Evolutionary conservation across 2,329 filamentous ascomycete genomes (phyloP).

Genomic region (Alternaria sp.): DNA sequence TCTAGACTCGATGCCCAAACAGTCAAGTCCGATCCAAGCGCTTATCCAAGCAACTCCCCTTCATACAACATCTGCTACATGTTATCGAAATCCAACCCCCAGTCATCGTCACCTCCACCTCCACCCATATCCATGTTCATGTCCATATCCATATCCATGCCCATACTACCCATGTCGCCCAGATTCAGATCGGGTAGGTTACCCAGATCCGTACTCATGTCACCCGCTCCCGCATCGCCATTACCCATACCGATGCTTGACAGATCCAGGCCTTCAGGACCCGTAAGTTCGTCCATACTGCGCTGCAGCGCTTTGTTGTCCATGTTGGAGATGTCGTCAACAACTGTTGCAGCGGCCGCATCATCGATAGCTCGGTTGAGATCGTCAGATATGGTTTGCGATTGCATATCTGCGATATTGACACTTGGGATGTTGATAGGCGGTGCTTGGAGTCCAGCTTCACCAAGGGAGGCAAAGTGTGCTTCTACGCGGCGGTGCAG

Average conservation of each 20-base stretch:
- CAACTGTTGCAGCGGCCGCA: conserved; percentile 44
- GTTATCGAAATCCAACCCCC: conserved; percentile 55
- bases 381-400: conserved; percentile 39
- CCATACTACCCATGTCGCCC: conserved; percentile 41
- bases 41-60: neutral
- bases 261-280: conserved; percentile 40
- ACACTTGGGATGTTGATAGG: conserved; percentile 42
- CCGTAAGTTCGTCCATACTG: conserved; percentile 43
- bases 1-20: neutral
- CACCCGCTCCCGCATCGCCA: conserved; percentile 28
- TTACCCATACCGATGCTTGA: conserved; percentile 42
- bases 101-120: conserved; percentile 48
- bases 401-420: conserved; percentile 38
- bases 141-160: conserved; percentile 33
- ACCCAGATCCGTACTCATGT: conserved; percentile 36
- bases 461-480: conserved; percentile 59
- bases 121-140: conserved; percentile 41
- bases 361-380: conserved; percentile 49
- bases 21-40: neutral
- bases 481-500: conserved; percentile 71
- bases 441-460: conserved; percentile 34
- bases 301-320: conserved; percentile 47
- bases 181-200: conserved; percentile 43
- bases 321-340: conserved; percentile 40
- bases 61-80: conserved; percentile 34